Evolutionary conservation across 176 grass and related monocot species (phyloP).

Genomic region (Cocos nucifera): DNA sequence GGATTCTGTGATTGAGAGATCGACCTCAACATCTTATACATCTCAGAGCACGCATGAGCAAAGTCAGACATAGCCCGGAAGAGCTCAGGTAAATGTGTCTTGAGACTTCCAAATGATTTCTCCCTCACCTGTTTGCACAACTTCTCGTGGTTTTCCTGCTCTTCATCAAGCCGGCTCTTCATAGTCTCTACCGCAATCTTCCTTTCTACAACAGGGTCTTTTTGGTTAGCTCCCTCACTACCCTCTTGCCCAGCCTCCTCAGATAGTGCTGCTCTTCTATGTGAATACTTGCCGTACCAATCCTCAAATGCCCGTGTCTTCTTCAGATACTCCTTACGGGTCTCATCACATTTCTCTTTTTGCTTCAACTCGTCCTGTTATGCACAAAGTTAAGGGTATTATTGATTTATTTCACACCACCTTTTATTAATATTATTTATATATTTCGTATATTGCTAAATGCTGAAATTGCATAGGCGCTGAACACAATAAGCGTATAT

Average conservation of each 20-base stretch:
- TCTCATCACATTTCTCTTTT: slow-evolving; percentile 54
- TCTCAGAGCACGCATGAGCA: slow-evolving; percentile 36
- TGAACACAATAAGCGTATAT: too few relatives aligned
- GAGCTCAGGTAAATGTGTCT: slow-evolving; percentile 75
- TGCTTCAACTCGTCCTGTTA: slow-evolving; percentile 91
- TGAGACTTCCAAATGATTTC: slow-evolving; percentile 68
- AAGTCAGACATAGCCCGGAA: slow-evolving; percentile 74
- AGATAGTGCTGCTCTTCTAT: slow-evolving; percentile 15
- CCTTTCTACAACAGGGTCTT: slow-evolving; percentile 58
- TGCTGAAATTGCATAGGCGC: too few relatives aligned
- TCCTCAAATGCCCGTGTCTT: slow-evolving; percentile 79
- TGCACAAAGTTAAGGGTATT: too few relatives aligned
- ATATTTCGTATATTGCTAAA: too few relatives aligned
- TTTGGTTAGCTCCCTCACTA: slow-evolving; percentile 32
- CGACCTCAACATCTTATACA: slow-evolving; percentile 61
- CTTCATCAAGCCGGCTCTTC: slow-evolving; percentile 60
- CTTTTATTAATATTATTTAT: too few relatives aligned
- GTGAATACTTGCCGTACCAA: slow-evolving; percentile 68
- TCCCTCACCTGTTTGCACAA: slow-evolving; percentile 86
- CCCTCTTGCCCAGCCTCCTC: slow-evolving; percentile 41
- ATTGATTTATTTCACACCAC: too few relatives aligned
- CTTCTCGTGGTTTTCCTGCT: slow-evolving; percentile 44
- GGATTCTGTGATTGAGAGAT: slow-evolving; percentile 48
- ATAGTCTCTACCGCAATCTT: slow-evolving; percentile 51
- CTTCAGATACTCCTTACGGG: slow-evolving; percentile 40